phyloP scores from a whole-genome alignment of 1,284 basidiomycete genomes.

The Nidula niveotomentosa region DNA sequence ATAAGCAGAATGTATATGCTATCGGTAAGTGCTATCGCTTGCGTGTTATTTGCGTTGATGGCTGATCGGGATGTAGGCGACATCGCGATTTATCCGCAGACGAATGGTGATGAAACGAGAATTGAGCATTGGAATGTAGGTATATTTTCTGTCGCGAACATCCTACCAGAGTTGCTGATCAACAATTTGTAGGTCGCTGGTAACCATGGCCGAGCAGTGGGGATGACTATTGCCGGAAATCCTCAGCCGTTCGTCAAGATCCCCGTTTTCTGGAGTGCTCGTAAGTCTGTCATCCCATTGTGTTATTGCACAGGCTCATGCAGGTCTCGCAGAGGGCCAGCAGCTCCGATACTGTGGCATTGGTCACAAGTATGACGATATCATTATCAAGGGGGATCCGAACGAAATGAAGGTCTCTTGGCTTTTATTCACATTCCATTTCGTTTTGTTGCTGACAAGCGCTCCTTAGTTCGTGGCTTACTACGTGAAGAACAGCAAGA shows the following conservation, averaged over 20 bases:
- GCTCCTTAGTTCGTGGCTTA: constrained; percentile 76
- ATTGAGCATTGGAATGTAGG: constrained; percentile 94
- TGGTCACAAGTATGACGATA: constrained; percentile 68
- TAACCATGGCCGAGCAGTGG: constrained; percentile 86
- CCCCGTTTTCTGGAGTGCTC: constrained; percentile 89
- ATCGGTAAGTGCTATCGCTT: constrained; percentile 51
- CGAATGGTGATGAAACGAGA: constrained; percentile 35
- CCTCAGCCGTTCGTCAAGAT: constrained; percentile 75
- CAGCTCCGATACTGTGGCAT: constrained; percentile 80
- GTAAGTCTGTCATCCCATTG: constrained; percentile 38
- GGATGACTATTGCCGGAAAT: constrained; percentile 69
- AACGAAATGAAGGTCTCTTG: constrained; percentile 73
- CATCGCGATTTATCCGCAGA: constrained; percentile 6
- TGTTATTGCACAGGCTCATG: background rate
- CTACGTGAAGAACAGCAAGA: constrained; percentile 76
- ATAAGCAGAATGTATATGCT: constrained; percentile 72
- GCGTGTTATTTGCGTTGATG: background rate
- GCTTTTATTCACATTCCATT: background rate
- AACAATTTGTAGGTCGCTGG: constrained; percentile 65
- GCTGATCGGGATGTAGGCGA: constrained; percentile 23
- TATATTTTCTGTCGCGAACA: constrained; percentile 3
- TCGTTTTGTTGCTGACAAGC: too few species aligned
- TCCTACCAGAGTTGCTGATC: constrained; percentile 10
- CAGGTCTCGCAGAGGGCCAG: constrained; percentile 31
- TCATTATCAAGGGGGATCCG: constrained; percentile 77